phyloP scores from a whole-genome alignment of 441 rosid genomes.

The Flueggea neowawraea region DNA sequence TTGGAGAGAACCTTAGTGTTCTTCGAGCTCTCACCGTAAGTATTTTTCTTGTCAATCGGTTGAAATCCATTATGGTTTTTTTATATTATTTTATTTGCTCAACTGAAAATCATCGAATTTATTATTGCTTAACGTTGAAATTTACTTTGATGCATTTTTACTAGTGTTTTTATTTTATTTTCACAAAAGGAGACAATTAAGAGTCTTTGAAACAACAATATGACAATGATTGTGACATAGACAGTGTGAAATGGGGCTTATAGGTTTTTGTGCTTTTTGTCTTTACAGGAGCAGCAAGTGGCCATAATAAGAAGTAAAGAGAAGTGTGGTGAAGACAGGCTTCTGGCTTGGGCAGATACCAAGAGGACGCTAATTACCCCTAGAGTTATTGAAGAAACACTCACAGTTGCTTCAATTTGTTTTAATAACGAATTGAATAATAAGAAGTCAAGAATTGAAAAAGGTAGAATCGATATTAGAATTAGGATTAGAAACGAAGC shows the following conservation, averaged over 20 bases:
- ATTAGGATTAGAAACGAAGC: too few relatives aligned
- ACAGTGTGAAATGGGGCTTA: background rate
- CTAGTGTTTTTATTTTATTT: too few relatives aligned
- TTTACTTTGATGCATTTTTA: too few relatives aligned
- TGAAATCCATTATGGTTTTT: too few relatives aligned
- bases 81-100: too few relatives aligned
- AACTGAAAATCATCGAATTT: too few relatives aligned
- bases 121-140: too few relatives aligned
- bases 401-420: conserved; percentile 82
- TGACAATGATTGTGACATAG: background rate
- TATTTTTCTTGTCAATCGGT: too few relatives aligned
- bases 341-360: conserved; percentile 69
- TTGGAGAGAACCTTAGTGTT: conserved; percentile 74
- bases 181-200: background rate
- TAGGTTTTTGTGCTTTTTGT: background rate
- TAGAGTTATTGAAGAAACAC: conserved; percentile 90
- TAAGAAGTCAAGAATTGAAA: too few relatives aligned
- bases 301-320: conserved; percentile 43
- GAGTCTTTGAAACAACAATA: too few relatives aligned
- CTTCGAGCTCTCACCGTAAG: conserved; percentile 87
- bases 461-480: too few relatives aligned
- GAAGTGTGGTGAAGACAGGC: conserved; percentile 29
- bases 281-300: conserved; percentile 81
- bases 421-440: too few relatives aligned
- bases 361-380: conserved; percentile 86